Evolutionary conservation across 495 filamentous ascomycete genomes (phyloP).

Genomic region (Lasiosphaeriaceae sp.): DNA sequence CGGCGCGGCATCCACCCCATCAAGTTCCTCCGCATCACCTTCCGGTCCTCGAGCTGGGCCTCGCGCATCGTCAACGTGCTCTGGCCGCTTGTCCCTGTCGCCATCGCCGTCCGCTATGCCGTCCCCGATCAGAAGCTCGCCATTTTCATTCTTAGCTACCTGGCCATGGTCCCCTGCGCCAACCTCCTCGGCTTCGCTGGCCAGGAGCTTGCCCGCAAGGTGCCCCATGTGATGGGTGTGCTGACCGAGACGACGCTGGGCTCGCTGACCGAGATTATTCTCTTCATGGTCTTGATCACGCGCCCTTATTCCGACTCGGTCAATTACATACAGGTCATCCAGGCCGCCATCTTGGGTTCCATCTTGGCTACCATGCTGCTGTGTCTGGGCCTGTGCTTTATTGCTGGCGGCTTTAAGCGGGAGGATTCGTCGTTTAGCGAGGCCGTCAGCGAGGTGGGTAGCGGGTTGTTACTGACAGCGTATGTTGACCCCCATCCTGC

Average conservation of each 20-base stretch:
- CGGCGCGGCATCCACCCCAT: conserved; percentile 41
- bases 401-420: conserved; percentile 65
- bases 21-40: conserved; percentile 38
- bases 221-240: conserved; percentile 74
- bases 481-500: conserved; percentile 26
- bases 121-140: conserved; percentile 42
- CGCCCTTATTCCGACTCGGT: conserved; percentile 7
- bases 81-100: conserved; percentile 52
- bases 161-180: conserved; percentile 79
- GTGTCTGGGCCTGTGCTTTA: conserved; percentile 53
- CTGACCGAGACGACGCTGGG: conserved; percentile 73
- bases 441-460: conserved; percentile 76
- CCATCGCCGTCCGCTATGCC: conserved; percentile 44
- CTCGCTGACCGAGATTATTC: conserved; percentile 74
- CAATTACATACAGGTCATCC: conserved; percentile 65
- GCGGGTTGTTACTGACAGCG: conserved; percentile 76
- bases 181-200: conserved; percentile 85
- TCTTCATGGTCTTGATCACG: conserved; percentile 70
- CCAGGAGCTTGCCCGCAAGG: conserved; percentile 72
- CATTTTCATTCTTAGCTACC: conserved; percentile 43
- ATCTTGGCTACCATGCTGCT: conserved; percentile 39
- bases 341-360: conserved; percentile 38
- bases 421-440: conserved; percentile 68
- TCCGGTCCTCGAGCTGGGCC: conserved; percentile 36
- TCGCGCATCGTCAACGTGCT: conserved; percentile 45